Evolutionary conservation across 2,329 filamentous ascomycete genomes (phyloP).

Genomic region (Apiospora saccharicola): DNA sequence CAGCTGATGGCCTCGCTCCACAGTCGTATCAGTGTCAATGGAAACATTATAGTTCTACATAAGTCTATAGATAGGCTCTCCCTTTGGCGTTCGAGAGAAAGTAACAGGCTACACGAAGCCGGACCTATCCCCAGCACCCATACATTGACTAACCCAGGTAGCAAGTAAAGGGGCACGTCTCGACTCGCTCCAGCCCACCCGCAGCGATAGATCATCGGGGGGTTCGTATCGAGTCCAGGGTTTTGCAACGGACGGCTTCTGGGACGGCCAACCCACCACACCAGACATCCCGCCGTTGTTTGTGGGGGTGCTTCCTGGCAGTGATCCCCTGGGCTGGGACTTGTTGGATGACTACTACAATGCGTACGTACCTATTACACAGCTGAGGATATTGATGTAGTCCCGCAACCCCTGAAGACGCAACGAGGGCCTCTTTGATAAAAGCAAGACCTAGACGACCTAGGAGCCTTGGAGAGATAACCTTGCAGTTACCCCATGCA

Average conservation of each 20-base stretch:
- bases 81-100: too few relatives aligned
- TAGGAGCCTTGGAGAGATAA: background rate
- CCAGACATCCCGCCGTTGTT: background rate
- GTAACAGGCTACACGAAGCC: too few relatives aligned
- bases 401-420: background rate
- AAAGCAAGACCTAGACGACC: background rate
- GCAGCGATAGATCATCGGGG: background rate
- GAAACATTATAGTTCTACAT: too few relatives aligned
- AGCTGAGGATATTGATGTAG: background rate
- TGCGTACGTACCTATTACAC: background rate
- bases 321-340: background rate
- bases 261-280: background rate
- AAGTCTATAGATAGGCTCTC: too few relatives aligned
- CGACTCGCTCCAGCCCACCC: background rate
- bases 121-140: background rate
- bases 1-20: too few relatives aligned
- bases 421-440: background rate
- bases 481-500: constrained; percentile 21
- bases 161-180: background rate
- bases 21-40: too few relatives aligned
- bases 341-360: background rate
- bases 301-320: background rate
- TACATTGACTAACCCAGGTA: background rate
- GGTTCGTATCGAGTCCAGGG: background rate
- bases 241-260: background rate